phyloP scores from a whole-genome alignment of 441 rosid species.

The Populus hybrid region DNA sequence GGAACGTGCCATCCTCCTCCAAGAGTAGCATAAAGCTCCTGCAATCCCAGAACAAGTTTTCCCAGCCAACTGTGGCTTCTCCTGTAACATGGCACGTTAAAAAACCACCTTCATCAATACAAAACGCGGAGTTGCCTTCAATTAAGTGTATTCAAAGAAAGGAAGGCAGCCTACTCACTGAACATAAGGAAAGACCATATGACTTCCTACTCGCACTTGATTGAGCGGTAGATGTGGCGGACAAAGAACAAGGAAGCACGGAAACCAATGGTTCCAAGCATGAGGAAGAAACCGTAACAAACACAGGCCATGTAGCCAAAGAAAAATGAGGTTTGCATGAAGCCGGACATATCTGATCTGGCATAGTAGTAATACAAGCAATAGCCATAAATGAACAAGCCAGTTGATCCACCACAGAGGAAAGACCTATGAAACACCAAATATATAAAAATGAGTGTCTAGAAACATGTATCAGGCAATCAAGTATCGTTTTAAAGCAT shows the following conservation, averaged over 20 bases:
- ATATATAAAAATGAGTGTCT: background rate
- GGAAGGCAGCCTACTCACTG: background rate
- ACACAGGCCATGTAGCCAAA: constrained; percentile 47
- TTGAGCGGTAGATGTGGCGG: constrained; percentile 47
- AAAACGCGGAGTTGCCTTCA: background rate
- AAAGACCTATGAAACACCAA: constrained; percentile 32
- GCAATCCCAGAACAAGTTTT: background rate
- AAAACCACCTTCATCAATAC: background rate
- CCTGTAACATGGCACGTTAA: background rate
- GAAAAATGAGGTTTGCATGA: constrained; percentile 58
- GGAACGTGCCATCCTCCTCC: background rate
- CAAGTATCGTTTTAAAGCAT: background rate
- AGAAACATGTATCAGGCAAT: background rate
- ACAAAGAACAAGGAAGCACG: constrained; percentile 46
- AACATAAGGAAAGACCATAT: background rate
- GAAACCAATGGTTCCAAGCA: constrained; percentile 48
- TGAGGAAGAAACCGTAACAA: constrained; percentile 53
- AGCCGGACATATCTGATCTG: constrained; percentile 52
- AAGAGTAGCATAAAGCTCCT: background rate
- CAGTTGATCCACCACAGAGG: constrained; percentile 52
- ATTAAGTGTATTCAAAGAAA: background rate
- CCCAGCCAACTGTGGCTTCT: background rate
- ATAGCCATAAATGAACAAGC: constrained; percentile 40
- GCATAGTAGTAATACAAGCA: constrained; percentile 51
- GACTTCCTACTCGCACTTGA: constrained; percentile 44